Base-by-base conservation (phyloP, 768 basidiomycete genomes). In the Rickenella mellea region DNA sequence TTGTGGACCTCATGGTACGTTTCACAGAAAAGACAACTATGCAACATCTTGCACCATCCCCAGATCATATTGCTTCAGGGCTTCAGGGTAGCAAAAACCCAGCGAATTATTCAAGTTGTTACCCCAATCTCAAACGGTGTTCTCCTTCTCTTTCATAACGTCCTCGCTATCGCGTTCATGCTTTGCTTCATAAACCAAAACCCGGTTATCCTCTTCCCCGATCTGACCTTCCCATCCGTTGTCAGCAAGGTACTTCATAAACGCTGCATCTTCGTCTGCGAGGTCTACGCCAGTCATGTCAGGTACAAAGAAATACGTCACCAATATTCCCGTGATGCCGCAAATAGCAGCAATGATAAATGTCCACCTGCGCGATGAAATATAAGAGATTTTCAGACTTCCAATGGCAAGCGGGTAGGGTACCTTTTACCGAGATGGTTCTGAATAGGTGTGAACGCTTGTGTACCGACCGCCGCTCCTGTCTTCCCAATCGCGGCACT, bases 291-390 rank as follows among this genome's bases (percentile, higher is more conserved):
- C 75, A 17, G 78, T 80, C 71, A 76, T 74, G 51, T 80, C 77
- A 22, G 79, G 76, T 2, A 81, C 70, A 55, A 76, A 80, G 58
- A 81, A 74, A 52, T 75, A 83, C 3, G 82, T 78, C 41, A 82
- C 67, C 17, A 80, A 38, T 40, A 83, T 73, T 17, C 81, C 82
- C 7, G 64, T 58, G 26, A 77, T 62, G 25, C 81, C 80, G 47
- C 76, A 80, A 43, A 79, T 74, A n/a, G 80, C 81, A 44, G 71
- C 74, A 51, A 80, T 70, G 49, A 80, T 80, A 48, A 80, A 80
- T 4, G 76, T 80, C 77, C 76, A 79, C 47, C 74, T 78, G 50
- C 27, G 41, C 6, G 2, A 37, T 11, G 25, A 8, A 12, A 42
- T 44, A 24, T 35, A 19, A 6, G 7, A 14, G 26, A 17, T 4